Conservation (phyloP, 768 basidiomycete species). For the Boletus coccyginus region DNA sequence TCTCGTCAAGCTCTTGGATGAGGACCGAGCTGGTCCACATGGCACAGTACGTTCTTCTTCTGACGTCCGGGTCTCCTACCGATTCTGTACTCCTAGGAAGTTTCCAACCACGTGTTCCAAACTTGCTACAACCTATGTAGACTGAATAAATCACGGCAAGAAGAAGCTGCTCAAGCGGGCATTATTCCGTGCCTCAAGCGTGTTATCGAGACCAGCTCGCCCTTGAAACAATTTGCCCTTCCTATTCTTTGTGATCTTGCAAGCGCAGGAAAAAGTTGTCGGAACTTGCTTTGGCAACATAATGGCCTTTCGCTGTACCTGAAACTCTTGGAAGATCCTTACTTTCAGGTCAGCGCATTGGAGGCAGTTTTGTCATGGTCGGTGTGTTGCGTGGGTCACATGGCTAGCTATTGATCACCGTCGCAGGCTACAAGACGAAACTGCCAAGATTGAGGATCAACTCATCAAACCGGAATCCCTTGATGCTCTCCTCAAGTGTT, state of each 20-base stretch:
- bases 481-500: conserved; percentile 71
- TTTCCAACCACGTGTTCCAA: conserved; percentile 96
- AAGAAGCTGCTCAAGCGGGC: conserved; percentile 95
- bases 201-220: conserved; percentile 85
- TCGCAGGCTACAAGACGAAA: conserved; percentile 90
- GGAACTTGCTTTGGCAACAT: conserved; percentile 89
- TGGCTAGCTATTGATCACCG: not conserved
- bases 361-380: conserved; percentile 91
- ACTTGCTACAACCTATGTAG: conserved; percentile 96
- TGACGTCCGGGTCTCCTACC: not conserved
- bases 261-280: conserved; percentile 90
- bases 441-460: conserved; percentile 88
- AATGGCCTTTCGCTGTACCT: conserved; percentile 84
- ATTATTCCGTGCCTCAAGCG: conserved; percentile 90
- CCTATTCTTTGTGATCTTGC: conserved; percentile 97
- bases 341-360: conserved; percentile 89
- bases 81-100: conserved; percentile 60
- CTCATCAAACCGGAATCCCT: conserved; percentile 65
- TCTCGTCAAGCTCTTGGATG: conserved; percentile 80
- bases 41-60: conserved; percentile 58
- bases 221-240: conserved; percentile 94
- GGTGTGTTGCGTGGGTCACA: conserved; percentile 16
- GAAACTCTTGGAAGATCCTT: conserved; percentile 75
- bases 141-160: conserved; percentile 90
- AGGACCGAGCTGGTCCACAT: conserved; percentile 74